Conservation (phyloP, 2,329 filamentous ascomycete species). For the Fusarium protoensiforme region DNA sequence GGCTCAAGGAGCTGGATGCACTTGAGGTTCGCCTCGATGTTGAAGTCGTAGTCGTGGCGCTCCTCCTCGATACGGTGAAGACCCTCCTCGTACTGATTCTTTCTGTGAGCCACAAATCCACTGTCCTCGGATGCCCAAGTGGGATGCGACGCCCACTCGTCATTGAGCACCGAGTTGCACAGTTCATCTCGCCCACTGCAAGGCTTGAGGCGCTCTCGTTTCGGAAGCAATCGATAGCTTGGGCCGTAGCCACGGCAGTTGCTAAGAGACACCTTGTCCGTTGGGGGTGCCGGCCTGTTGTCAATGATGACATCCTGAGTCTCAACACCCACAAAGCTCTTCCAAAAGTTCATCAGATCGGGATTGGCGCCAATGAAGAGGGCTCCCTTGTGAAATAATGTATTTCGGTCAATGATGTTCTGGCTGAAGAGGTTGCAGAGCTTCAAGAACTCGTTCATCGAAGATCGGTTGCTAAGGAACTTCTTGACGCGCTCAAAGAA, state of each 20-base stretch:
- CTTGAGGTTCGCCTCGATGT: slow-evolving; percentile 94
- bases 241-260: slow-evolving; percentile 96
- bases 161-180: slow-evolving; percentile 92
- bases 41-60: slow-evolving; percentile 97
- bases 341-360: slow-evolving; percentile 91
- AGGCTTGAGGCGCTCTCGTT: slow-evolving; percentile 87
- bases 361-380: slow-evolving; percentile 88
- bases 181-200: slow-evolving; percentile 96
- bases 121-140: slow-evolving; percentile 99
- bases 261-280: slow-evolving; percentile 87
- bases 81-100: slow-evolving; percentile 94
- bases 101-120: slow-evolving; percentile 96
- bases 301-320: slow-evolving; percentile 82
- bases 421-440: slow-evolving; percentile 95
- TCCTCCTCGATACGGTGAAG: slow-evolving; percentile 98
- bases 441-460: slow-evolving; percentile 96
- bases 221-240: slow-evolving; percentile 92
- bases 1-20: slow-evolving; percentile 97
- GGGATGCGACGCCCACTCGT: slow-evolving; percentile 98
- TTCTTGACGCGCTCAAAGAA: slow-evolving; percentile 99
- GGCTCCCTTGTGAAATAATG: slow-evolving; percentile 83
- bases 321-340: slow-evolving; percentile 82
- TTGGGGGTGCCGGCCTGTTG: slow-evolving; percentile 79
- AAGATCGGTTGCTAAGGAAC: slow-evolving; percentile 89
- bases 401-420: slow-evolving; percentile 87